Evolutionary conservation across 164 flowering plant genomes (phyloP), one percentile per base, ranked within the genome.

Genomic region (Tetracentron sinense): DNA sequence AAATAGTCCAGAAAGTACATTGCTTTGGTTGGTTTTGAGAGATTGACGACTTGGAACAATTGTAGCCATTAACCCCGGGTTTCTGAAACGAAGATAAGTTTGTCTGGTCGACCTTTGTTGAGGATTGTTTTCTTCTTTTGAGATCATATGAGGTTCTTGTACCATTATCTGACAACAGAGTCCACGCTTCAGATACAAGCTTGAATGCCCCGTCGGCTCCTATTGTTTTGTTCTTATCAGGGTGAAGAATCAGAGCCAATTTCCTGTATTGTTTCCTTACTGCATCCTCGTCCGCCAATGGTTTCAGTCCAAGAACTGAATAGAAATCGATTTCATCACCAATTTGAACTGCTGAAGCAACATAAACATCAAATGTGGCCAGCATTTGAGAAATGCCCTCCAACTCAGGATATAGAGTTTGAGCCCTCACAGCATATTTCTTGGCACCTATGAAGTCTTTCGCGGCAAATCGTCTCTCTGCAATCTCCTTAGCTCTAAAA

Each of bases 121-220:
- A 57, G 27, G 68, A 19, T 35, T 72, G 78, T 46, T 68, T 69
- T 60, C 54, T 81, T 67, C 89, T 79, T 72, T 75, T 72, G 19
- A 64, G 62, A 73, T 89, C 89, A 75, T 81, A 81, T 46, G 85
- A 65, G 42, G 72, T 71, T 74, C 82, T 81, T 69, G 79, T 82
- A 19, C 23, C 30, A 63, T 53, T 63, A 67, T 88, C 88, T 4
- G 90, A 84, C 68, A 87, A 63, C 35, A 78, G 54, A 12, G 78
- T 78, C 94, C 89, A 87, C 0, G 97, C 97, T 63, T 90, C 94
- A 19, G 90, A 86, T 23, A 90, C 81, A 58, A 87, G 85, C 47
- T 78, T 83, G 69, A 90, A 88, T 20, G 94, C 97, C n/a, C 89
- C 97, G 63, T 90, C 97, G 59, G 97, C 90, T 61, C 94, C 97